phyloP scores from a whole-genome alignment of 495 filamentous ascomycete species.

The Annulohypoxylon bovei region DNA sequence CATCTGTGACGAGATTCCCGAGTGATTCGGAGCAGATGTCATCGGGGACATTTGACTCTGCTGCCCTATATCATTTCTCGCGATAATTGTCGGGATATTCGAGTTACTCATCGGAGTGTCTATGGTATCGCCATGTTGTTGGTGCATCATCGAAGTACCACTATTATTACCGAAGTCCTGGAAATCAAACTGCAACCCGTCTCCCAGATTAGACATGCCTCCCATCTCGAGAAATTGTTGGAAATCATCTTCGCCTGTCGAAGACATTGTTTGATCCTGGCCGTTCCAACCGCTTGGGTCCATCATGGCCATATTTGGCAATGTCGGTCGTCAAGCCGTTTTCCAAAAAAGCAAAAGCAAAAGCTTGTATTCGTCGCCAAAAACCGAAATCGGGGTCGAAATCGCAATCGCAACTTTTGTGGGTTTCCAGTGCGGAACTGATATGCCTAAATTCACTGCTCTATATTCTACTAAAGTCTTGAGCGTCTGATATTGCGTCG shows the following conservation, averaged over 20 bases:
- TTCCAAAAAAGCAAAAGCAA: background rate
- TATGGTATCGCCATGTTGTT: constrained; percentile 53
- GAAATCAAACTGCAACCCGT: constrained; percentile 61
- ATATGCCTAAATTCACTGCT: background rate
- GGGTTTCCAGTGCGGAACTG: constrained; percentile 1
- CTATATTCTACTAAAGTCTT: background rate
- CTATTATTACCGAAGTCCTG: constrained; percentile 52
- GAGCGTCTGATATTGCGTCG: background rate
- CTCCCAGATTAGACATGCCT: constrained; percentile 56
- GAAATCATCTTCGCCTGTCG: constrained; percentile 61
- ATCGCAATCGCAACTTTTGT: constrained; percentile 5
- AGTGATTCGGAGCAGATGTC: constrained; percentile 53
- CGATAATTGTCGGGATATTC: constrained; percentile 52
- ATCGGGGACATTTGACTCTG: constrained; percentile 61
- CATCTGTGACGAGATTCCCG: constrained; percentile 55
- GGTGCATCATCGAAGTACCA: constrained; percentile 47
- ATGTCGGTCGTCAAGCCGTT: constrained; percentile 4
- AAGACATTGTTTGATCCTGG: constrained; percentile 58
- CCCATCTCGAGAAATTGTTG: constrained; percentile 66
- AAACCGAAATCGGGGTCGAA: background rate
- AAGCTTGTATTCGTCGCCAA: constrained; percentile 4
- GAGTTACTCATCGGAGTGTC: constrained; percentile 63
- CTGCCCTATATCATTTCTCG: constrained; percentile 49
- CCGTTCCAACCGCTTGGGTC: constrained; percentile 59
- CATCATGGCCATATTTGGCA: constrained; percentile 52